phyloP scores from a whole-genome alignment of 495 filamentous ascomycete species.

The Lasiosphaeria hispida region DNA sequence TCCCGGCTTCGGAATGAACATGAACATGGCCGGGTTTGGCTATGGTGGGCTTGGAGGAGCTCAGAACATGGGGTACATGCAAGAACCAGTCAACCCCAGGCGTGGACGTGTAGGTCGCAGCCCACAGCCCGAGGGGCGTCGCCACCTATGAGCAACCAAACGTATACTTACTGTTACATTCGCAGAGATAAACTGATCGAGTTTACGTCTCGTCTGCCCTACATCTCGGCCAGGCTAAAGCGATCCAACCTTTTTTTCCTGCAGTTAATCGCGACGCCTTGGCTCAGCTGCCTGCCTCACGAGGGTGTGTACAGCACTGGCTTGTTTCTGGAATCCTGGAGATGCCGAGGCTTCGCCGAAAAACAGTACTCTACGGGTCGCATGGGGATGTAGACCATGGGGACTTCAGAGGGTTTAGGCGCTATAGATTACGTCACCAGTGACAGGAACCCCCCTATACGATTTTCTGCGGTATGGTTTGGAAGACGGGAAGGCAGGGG shows the following conservation, averaged over 20 bases:
- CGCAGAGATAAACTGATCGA: slow-evolving; percentile 15
- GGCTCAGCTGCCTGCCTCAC: no score
- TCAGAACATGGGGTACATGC: slow-evolving; percentile 46
- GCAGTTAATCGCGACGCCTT: background rate
- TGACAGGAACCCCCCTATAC: no score
- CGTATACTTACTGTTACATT: slow-evolving; percentile 15
- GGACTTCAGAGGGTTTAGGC: no score
- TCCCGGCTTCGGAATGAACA: slow-evolving; percentile 47
- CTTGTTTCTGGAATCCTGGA: no score
- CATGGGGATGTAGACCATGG: no score
- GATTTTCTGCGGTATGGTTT: no score
- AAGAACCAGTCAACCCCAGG: slow-evolving; percentile 48
- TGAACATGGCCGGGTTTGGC: slow-evolving; percentile 45
- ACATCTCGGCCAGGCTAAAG: background rate
- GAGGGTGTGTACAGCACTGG: no score
- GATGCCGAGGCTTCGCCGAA: no score
- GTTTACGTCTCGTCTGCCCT: background rate
- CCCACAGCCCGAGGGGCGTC: slow-evolving; percentile 29
- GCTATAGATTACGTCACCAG: no score
- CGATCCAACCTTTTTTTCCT: background rate
- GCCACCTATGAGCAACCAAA: slow-evolving; percentile 4
- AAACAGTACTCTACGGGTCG: no score
- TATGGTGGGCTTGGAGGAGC: slow-evolving; percentile 41
- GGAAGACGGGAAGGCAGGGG: no score
- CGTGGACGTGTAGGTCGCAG: slow-evolving; percentile 53